A percentile compares a stretch with the other conserved stretches of the same genome.
Evolutionary conservation across 257 asterid species (phyloP).

Genomic region (Solanum tacnaense): DNA sequence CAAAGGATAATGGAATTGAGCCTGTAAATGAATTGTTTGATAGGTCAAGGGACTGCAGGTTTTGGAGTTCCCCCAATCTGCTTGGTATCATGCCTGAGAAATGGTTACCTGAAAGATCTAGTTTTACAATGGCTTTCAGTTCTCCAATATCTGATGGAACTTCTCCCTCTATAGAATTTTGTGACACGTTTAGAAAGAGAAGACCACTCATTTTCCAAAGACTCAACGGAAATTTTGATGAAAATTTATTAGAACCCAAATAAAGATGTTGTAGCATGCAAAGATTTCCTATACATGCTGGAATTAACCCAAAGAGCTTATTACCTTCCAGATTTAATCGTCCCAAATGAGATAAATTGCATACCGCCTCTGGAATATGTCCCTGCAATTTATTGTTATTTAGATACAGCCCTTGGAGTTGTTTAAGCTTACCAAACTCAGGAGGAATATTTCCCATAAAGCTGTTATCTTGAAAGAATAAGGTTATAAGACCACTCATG

Average conservation of each 20-base stretch:
- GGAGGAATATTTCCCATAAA: conserved; percentile 16
- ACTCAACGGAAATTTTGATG: conserved; percentile 16
- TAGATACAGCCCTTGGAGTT: conserved; percentile 13
- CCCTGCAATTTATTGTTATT: conserved; percentile 12
- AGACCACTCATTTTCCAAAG: conserved; percentile 22
- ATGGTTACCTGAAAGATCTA: conserved; percentile 18
- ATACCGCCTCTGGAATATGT: conserved; percentile 6
- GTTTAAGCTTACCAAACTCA: conserved; percentile 10
- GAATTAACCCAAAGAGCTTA: conserved; percentile 14
- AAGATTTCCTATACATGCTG: conserved; percentile 23
- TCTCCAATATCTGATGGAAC: conserved; percentile 17
- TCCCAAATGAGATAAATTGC: conserved; percentile 8
- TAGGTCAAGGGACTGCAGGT: conserved; percentile 12
- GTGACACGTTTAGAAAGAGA: conserved; percentile 11
- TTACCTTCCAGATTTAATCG: conserved; percentile 6
- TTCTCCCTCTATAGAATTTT: conserved; percentile 18
- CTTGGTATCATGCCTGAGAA: conserved; percentile 19
- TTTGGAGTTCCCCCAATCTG: conserved; percentile 13
- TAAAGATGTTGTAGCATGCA: conserved; percentile 5
- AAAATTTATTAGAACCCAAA: conserved; percentile 16
- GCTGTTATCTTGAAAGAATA: conserved; percentile 7
- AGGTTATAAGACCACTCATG: conserved; percentile 13
- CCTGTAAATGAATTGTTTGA: conserved; percentile 18
- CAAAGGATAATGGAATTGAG: conserved; percentile 29
- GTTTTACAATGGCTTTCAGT: not conserved